A percentile compares a stretch with the other conserved stretches of the same genome.
phyloP scores from a whole-genome alignment of 192 early-diverging fungal species.

The Podila minutissima region DNA sequence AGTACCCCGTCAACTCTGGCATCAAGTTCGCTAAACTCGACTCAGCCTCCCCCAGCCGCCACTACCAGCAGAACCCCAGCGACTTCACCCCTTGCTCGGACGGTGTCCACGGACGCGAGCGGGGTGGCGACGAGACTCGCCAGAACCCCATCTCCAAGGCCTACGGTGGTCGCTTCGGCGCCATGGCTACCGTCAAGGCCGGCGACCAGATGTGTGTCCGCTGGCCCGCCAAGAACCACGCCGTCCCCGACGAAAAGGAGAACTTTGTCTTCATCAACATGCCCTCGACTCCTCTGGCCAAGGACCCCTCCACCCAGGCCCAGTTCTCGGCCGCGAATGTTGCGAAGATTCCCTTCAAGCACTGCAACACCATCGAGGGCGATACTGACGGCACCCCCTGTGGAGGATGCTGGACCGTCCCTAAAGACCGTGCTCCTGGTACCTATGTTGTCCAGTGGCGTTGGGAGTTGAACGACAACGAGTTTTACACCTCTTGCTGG shows the following conservation, averaged over 20 bases:
- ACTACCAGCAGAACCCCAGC: constrained; percentile 28
- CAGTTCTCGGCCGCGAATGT: constrained; percentile 14
- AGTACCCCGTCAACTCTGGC: constrained; percentile 27
- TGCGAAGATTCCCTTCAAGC: constrained; percentile 45
- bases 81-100: constrained; percentile 34
- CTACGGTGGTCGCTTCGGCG: constrained; percentile 29
- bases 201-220: constrained; percentile 39
- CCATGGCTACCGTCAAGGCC: constrained; percentile 20
- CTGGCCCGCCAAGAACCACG: constrained; percentile 52
- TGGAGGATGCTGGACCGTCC: constrained; percentile 38
- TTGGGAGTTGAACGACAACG: constrained; percentile 41
- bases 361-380: constrained; percentile 26
- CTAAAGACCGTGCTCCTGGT: constrained; percentile 8
- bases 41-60: constrained; percentile 17
- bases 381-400: constrained; percentile 39
- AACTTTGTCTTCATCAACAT: constrained; percentile 38
- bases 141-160: constrained; percentile 30
- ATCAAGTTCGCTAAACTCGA: constrained; percentile 14
- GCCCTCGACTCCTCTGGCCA: constrained; percentile 12
- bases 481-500: constrained; percentile 51
- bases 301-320: constrained; percentile 26
- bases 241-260: constrained; percentile 16
- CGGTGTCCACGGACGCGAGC: constrained; percentile 9
- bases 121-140: constrained; percentile 23
- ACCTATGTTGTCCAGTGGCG: constrained; percentile 49